A percentile compares a stretch with the other conserved stretches of the same genome.
phyloP scores from a whole-genome alignment of 2,329 filamentous ascomycete genomes.

The Hypomyces rosellus region DNA sequence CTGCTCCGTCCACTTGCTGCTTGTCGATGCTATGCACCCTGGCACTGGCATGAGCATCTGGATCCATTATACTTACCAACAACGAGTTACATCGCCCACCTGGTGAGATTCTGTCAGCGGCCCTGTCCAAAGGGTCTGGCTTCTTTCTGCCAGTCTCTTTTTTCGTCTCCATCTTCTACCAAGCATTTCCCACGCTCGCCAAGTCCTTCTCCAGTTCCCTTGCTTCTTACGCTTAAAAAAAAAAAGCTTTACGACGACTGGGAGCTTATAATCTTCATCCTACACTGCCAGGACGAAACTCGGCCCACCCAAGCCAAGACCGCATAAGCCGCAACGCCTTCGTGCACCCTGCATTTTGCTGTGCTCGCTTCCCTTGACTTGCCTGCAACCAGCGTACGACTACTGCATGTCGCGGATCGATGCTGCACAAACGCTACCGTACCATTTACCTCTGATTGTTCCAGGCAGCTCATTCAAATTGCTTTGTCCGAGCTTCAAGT shows the following conservation, averaged over 20 bases:
- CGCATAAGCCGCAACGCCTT: background rate
- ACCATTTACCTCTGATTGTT: constrained; percentile 10
- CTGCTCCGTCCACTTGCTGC: background rate
- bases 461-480: constrained; percentile 2
- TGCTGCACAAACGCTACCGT: constrained; percentile 14
- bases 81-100: background rate
- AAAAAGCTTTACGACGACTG: too few species aligned
- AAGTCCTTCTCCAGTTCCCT: too few species aligned
- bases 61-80: background rate
- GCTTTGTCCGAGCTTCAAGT: background rate
- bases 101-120: too few species aligned
- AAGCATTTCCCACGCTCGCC: too few species aligned
- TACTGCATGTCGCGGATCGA: constrained; percentile 16
- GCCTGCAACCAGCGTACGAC: constrained; percentile 10
- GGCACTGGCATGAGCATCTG: background rate
- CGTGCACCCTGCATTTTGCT: constrained; percentile 1
- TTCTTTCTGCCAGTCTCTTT: background rate
- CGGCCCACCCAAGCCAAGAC: too few species aligned
- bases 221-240: too few species aligned
- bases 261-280: too few species aligned
- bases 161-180: background rate
- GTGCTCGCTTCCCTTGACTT: constrained; percentile 7
- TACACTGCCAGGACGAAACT: too few species aligned
- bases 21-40: background rate
- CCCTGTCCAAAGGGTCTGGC: too few species aligned